These are phyloP conservation scores for Pelargonium fulgidum DNA, from an alignment of 441 rosid species.

Conservation along the genomic window DNA sequence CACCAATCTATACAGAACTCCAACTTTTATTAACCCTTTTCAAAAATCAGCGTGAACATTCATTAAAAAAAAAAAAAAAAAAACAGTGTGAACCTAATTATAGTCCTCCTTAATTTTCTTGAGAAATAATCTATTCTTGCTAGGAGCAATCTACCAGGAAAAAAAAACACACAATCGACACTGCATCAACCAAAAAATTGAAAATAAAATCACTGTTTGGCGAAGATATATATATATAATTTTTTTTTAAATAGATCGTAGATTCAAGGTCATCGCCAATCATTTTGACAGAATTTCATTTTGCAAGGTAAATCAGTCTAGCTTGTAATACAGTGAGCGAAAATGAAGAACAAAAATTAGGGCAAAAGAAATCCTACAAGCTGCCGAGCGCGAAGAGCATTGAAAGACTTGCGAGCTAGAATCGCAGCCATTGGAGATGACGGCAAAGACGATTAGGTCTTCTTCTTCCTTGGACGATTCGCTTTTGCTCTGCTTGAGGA, in stretches of 20 bases:
- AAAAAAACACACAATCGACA: background rate
- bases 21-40: background rate
- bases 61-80: too few species aligned
- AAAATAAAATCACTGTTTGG: background rate
- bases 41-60: background rate
- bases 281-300: background rate
- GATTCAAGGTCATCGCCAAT: background rate
- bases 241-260: background rate
- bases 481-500: background rate
- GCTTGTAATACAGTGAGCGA: too few species aligned
- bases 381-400: slow-evolving; percentile 64
- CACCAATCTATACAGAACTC: background rate
- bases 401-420: slow-evolving; percentile 78
- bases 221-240: too few species aligned
- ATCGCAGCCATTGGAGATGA: slow-evolving; percentile 52
- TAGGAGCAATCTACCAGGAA: background rate
- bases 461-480: background rate
- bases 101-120: too few species aligned
- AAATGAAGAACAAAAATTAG: slow-evolving; percentile 7
- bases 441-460: background rate
- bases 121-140: background rate
- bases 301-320: background rate
- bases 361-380: slow-evolving; percentile 41
- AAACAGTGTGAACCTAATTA: background rate
- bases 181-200: background rate